These are phyloP conservation scores for Apiospora marii DNA, from an alignment of 2,329 filamentous ascomycete species.

Conservation along the genomic window DNA sequence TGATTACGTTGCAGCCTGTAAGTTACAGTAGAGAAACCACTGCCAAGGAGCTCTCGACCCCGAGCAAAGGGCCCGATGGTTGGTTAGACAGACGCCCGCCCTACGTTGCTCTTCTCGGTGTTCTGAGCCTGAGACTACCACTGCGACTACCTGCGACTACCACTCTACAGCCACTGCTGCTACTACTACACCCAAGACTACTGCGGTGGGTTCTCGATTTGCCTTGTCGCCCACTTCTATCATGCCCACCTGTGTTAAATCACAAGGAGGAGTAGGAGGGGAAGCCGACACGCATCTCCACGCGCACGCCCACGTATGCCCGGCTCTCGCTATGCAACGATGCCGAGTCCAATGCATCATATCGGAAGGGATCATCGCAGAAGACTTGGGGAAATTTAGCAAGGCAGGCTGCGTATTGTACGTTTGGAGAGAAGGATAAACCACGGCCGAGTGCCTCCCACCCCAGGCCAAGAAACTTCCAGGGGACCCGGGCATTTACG, in stretches of 20 bases:
- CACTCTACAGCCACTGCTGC: neutral
- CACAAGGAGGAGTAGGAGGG: neutral
- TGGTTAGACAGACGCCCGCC: conserved; percentile 3
- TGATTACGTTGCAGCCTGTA: neutral
- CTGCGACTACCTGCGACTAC: neutral
- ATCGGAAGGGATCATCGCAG: neutral
- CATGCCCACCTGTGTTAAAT: neutral
- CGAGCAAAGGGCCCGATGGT: neutral
- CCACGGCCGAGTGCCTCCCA: neutral
- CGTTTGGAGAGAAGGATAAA: neutral
- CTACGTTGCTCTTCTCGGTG: neutral
- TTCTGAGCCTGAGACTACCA: neutral
- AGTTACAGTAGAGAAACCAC: neutral
- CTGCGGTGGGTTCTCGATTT: neutral
- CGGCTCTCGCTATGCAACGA: conserved; percentile 12
- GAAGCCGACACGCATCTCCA: neutral
- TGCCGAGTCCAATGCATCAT: conserved; percentile 9
- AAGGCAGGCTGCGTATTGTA: neutral
- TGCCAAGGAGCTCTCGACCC: neutral
- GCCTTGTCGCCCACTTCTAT: conserved; percentile 3
- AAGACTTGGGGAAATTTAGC: neutral
- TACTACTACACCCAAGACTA: neutral
- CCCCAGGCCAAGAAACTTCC: neutral
- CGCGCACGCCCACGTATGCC: neutral
- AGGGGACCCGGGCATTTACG: conserved; percentile 4